phyloP scores from a whole-genome alignment of 805 yeast genomes.

The Suhomyces tanzawaensis region DNA sequence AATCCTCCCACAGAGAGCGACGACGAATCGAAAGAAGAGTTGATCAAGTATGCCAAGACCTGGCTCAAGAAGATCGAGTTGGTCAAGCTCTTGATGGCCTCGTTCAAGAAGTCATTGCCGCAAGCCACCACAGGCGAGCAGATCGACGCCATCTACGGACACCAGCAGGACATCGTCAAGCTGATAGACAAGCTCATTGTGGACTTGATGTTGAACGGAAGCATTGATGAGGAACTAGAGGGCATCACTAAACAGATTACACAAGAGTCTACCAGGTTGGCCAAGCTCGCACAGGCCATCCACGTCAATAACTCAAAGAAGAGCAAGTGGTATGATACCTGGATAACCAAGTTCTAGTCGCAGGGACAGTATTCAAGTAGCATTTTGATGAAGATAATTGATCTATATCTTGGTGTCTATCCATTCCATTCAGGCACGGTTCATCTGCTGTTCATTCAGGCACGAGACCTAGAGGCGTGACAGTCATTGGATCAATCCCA shows the following conservation, averaged over 20 bases:
- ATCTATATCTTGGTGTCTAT: too few species aligned
- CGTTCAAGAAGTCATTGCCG: conserved; percentile 60
- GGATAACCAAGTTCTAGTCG: conserved; percentile 47
- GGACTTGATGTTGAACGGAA: conserved; percentile 49
- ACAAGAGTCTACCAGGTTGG: conserved; percentile 27
- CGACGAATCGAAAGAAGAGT: conserved; percentile 19
- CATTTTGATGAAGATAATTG: too few species aligned
- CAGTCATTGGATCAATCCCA: conserved; percentile 28
- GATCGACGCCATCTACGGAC: conserved; percentile 46
- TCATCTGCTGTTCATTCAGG: too few species aligned
- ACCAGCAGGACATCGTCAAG: conserved; percentile 43
- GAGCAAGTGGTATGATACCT: conserved; percentile 55
- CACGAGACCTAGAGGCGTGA: too few species aligned
- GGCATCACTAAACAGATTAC: conserved; percentile 22
- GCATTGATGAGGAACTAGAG: conserved; percentile 36
- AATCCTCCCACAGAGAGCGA: conserved; percentile 19
- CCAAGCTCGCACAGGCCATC: conserved; percentile 41
- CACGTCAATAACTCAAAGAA: conserved; percentile 52
- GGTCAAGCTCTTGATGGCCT: conserved; percentile 55
- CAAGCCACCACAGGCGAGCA: conserved; percentile 37
- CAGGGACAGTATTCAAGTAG: too few species aligned
- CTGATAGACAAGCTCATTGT: conserved; percentile 59
- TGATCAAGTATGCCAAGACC: conserved; percentile 39
- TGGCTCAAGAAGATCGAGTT: conserved; percentile 57
- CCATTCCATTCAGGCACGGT: too few species aligned